A percentile compares a stretch with the other conserved stretches of the same genome.
These are phyloP conservation scores for Moniliella sp. DNA, from an alignment of 1,284 basidiomycete genomes.

Conservation along the genomic window DNA sequence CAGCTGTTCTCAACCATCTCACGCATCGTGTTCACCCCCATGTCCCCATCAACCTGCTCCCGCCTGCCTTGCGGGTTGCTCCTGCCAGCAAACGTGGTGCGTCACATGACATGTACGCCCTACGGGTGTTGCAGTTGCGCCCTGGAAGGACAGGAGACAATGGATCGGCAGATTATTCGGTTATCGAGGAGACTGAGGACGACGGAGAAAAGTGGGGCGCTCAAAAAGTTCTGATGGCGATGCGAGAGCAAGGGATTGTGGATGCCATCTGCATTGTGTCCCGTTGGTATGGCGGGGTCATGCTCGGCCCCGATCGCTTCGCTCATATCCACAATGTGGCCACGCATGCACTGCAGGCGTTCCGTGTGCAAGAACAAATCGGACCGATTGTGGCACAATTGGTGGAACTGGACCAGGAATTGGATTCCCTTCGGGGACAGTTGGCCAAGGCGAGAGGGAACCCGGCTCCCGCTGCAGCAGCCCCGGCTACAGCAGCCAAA, in stretches of 20 bases:
- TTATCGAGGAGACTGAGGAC: slow-evolving; percentile 21
- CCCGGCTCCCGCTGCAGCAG: too few species aligned
- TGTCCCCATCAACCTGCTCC: slow-evolving; percentile 12
- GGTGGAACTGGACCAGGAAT: too few species aligned
- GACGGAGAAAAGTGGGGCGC: slow-evolving; percentile 29
- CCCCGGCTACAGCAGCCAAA: too few species aligned
- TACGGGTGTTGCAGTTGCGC: slow-evolving; percentile 20
- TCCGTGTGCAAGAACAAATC: too few species aligned
- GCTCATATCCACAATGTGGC: too few species aligned
- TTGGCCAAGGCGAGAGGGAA: too few species aligned
- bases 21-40: slow-evolving; percentile 19
- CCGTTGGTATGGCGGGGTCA: slow-evolving; percentile 51
- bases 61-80: slow-evolving; percentile 4
- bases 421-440: too few species aligned
- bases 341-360: too few species aligned
- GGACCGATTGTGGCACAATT: too few species aligned
- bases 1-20: slow-evolving; percentile 17
- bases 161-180: slow-evolving; percentile 24
- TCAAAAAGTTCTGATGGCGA: slow-evolving; percentile 12
- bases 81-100: slow-evolving; percentile 3
- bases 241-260: slow-evolving; percentile 16
- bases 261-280: slow-evolving; percentile 23
- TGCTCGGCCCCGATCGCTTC: slow-evolving; percentile 51
- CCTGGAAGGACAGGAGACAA: slow-evolving; percentile 13
- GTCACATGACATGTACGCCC: slow-evolving; percentile 29